Evolutionary conservation across 352 stramenopile species (phyloP).

Genomic region (Aphanomyces cochlioides): DNA sequence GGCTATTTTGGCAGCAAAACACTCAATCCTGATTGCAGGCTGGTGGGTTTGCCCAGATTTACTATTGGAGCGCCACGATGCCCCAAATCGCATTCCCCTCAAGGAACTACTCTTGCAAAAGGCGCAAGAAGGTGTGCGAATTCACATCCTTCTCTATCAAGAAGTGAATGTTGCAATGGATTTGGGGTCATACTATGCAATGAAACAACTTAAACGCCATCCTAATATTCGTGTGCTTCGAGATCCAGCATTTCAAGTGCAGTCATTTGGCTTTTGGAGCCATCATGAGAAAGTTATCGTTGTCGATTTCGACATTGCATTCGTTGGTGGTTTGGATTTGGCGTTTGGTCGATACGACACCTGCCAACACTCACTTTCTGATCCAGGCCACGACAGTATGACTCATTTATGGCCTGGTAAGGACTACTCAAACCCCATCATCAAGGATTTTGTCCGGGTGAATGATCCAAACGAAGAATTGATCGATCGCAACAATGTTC

Average conservation of each 20-base stretch:
- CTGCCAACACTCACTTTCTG: conserved; percentile 63
- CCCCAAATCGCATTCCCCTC: conserved; percentile 64
- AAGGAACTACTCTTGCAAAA: conserved; percentile 76
- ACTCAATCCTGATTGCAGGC: conserved; percentile 86
- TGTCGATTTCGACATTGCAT: conserved; percentile 81
- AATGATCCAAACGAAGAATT: conserved; percentile 82
- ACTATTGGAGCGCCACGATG: conserved; percentile 65
- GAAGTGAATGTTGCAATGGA: conserved; percentile 87
- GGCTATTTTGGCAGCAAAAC: conserved; percentile 81
- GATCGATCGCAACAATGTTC: conserved; percentile 69
- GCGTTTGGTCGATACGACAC: conserved; percentile 88
- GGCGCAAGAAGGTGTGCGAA: conserved; percentile 76
- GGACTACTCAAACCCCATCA: conserved; percentile 87
- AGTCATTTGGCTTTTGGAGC: conserved; percentile 88
- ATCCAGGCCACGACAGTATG: conserved; percentile 50
- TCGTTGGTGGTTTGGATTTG: conserved; percentile 83
- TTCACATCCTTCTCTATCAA: conserved; percentile 89
- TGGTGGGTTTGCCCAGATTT: conserved; percentile 88
- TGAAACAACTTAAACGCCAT: conserved; percentile 69
- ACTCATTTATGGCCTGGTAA: conserved; percentile 74
- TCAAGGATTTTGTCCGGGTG: conserved; percentile 85
- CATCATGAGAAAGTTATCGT: conserved; percentile 93
- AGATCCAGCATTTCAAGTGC: conserved; percentile 88
- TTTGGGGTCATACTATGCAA: conserved; percentile 84
- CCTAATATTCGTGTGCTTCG: conserved; percentile 87